Conservation (phyloP, 2,329 filamentous ascomycete species). For the Teratosphaeriaceae sp. region DNA sequence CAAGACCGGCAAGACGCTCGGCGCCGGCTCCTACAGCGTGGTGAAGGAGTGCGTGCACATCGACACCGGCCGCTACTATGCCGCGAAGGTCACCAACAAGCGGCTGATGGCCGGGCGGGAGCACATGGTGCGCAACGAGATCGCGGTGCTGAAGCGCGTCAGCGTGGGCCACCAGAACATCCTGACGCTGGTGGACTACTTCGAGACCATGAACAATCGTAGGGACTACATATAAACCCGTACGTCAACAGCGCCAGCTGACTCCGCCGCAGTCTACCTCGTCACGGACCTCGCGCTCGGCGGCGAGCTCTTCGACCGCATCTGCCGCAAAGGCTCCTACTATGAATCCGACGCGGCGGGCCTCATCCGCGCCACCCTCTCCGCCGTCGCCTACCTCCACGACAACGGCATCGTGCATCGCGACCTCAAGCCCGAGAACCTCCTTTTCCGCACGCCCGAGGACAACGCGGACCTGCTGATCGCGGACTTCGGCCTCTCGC, state of each 20-base stretch:
- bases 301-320: constrained; percentile 94
- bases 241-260: too few relatives aligned
- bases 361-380: constrained; percentile 89
- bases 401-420: constrained; percentile 91
- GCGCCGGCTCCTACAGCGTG: constrained; percentile 96
- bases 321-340: constrained; percentile 96
- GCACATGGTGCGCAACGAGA: constrained; percentile 96
- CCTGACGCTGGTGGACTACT: constrained; percentile 97
- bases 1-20: too few relatives aligned
- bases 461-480: constrained; percentile 79
- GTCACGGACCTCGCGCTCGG: constrained; percentile 94
- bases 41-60: constrained; percentile 86
- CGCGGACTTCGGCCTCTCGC: constrained; percentile 96
- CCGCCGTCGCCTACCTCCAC: constrained; percentile 91
- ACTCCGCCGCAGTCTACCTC: constrained; percentile 99
- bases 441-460: constrained; percentile 80
- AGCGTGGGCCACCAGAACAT: constrained; percentile 89
- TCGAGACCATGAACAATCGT: constrained; percentile 99
- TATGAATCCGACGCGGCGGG: constrained; percentile 96
- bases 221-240: too few relatives aligned
- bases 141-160: constrained; percentile 85
- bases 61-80: constrained; percentile 83
- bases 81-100: constrained; percentile 98
- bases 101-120: constrained; percentile 99
- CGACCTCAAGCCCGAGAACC: constrained; percentile 97